These are phyloP conservation scores for Tilletia caries DNA, from an alignment of 1,284 basidiomycete species.

Conservation along the genomic window DNA sequence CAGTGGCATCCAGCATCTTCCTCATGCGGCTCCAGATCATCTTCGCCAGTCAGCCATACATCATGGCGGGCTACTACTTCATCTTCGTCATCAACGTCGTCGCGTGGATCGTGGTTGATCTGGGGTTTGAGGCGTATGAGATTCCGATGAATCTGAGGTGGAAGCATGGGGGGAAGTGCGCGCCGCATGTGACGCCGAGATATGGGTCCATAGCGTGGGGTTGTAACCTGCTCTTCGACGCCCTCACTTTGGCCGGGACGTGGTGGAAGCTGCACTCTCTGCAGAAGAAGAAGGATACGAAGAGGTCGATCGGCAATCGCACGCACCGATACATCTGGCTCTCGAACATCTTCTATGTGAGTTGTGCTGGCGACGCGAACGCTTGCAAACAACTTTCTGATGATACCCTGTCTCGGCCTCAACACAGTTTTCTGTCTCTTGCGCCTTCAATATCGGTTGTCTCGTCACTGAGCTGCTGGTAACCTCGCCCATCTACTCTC, in stretches of 20 bases:
- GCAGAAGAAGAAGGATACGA: not conserved
- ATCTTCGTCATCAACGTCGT: not conserved
- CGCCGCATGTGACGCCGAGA: not conserved
- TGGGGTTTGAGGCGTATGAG: not conserved
- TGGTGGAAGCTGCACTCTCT: not conserved
- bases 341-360: slow-evolving; percentile 5
- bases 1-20: slow-evolving; percentile 12
- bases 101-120: slow-evolving; percentile 4
- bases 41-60: not conserved
- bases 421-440: slow-evolving; percentile 1
- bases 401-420: not conserved
- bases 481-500: slow-evolving; percentile 3
- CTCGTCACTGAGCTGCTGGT: not conserved
- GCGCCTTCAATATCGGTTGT: not conserved
- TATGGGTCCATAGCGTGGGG: not conserved
- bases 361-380: not conserved
- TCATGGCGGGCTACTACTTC: slow-evolving; percentile 8
- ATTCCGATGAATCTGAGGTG: not conserved
- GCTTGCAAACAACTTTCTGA: no score
- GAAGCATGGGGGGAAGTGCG: not conserved
- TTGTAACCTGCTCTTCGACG: slow-evolving; percentile 7
- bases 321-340: slow-evolving; percentile 9
- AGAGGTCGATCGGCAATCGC: not conserved
- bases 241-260: not conserved
- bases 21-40: not conserved